A percentile compares a stretch with the other conserved stretches of the same genome.
phyloP scores from a whole-genome alignment of 140 eudicot species.

The Oenanthe javanica region DNA sequence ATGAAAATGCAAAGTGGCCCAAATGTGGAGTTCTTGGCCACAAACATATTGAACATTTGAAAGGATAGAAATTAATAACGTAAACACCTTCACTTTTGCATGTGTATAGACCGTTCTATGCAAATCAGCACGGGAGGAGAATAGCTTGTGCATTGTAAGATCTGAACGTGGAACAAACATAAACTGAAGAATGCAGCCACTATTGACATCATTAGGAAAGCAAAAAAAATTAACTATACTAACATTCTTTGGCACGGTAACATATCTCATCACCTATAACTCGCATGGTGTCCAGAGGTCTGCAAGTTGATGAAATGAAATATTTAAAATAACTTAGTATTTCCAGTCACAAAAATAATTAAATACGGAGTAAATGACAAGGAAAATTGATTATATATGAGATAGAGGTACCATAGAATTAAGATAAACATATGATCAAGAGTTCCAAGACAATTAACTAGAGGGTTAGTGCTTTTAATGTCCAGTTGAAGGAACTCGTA shows the following conservation, averaged over 20 bases:
- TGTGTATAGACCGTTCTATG: conserved; percentile 89
- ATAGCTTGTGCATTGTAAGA: conserved; percentile 74
- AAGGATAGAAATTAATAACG: not conserved
- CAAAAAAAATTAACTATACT: conserved; percentile 26
- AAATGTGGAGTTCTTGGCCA: not conserved
- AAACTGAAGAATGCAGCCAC: conserved; percentile 8
- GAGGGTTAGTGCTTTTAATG: not conserved
- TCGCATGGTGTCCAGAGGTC: conserved; percentile 81
- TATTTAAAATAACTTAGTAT: not conserved
- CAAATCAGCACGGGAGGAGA: conserved; percentile 80
- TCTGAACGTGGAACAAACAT: conserved; percentile 33
- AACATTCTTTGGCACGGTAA: conserved; percentile 87
- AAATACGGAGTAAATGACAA: not conserved
- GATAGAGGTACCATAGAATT: not conserved
- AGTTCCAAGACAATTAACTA: not conserved
- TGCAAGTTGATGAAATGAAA: conserved; percentile 24
- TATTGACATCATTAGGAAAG: not conserved
- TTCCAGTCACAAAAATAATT: not conserved
- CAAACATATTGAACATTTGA: not conserved
- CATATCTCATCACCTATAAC: conserved; percentile 86
- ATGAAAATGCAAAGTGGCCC: not conserved
- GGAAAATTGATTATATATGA: not conserved
- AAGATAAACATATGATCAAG: not conserved
- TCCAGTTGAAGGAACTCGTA: not conserved
- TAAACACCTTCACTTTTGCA: conserved; percentile 81